Base-by-base conservation (phyloP, 2,329 filamentous ascomycete genomes). In the Xylaria sp. region DNA sequence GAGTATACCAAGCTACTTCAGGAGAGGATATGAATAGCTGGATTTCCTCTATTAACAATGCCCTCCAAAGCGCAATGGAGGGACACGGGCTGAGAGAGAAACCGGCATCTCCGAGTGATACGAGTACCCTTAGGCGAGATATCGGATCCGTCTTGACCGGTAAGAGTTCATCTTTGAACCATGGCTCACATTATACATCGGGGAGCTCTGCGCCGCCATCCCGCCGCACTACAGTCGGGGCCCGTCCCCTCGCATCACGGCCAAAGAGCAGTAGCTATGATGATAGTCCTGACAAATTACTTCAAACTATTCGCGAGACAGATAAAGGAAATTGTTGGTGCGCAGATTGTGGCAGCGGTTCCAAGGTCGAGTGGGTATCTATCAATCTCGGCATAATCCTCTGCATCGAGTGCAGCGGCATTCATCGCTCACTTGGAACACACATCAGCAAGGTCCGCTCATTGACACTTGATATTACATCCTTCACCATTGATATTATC, bases 371-470 rank as follows among this genome's bases (percentile, higher is more conserved):
- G 80, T 99, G 96, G 96, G 96, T 98, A 33, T 98, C 96, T 0
- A 97, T 99, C 81, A 99, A 99, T 76, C 86, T 99, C 4, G 96
- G 93, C 54, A 97, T 99, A 68, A 91, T 99, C 63, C 87, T 99
- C 23, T 99, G 96, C 82, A 97, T 97, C 78, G 95, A 99, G 80
- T 99, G 96, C 81, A 97, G 94, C 78, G 96, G 96, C 71, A 97
- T 99, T 70, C 96, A 99, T 80, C 90, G 96, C 49, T 98, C 95
- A 0, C 86, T 99, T 3, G 96, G 96, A 13, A 99, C 96, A 1
- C 96, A 99, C 80, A 97, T 99, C 77, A 97, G 94, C 80, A 99
- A 99, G 82, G 90, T 99, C 48, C 92, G 96, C 63, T 98, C 96
- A 13, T 86, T 99, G 49, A 99, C 96, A 0, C 86, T 99, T 49